These are phyloP conservation scores for Agaricus subrufescens DNA, from an alignment of 768 basidiomycete species.

Conservation along the genomic window DNA sequence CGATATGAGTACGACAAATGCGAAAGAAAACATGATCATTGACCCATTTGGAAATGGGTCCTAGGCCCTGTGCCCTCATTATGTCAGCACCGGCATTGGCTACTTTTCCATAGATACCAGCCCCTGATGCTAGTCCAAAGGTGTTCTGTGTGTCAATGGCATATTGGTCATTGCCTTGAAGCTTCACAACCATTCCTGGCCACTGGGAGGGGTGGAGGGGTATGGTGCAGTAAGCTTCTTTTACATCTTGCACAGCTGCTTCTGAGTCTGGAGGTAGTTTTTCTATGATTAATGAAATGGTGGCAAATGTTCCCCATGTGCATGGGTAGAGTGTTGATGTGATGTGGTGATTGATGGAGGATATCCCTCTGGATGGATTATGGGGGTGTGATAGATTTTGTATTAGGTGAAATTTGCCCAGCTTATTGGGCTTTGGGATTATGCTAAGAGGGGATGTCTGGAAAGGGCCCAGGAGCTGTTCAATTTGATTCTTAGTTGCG, in stretches of 20 bases:
- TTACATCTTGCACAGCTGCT: conserved; percentile 28
- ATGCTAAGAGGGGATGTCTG: conserved; percentile 32
- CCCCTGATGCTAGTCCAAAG: conserved; percentile 22
- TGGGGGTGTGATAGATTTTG: conserved; percentile 34
- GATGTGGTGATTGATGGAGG: conserved; percentile 30
- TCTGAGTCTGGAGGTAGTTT: conserved; percentile 21
- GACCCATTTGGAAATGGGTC: conserved; percentile 24
- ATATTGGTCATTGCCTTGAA: conserved; percentile 17
- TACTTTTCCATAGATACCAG: conserved; percentile 21
- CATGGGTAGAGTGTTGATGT: conserved; percentile 29
- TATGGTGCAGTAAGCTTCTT: conserved; percentile 34
- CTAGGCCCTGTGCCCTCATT: conserved; percentile 18
- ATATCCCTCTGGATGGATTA: not conserved
- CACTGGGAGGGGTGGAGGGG: conserved; percentile 30
- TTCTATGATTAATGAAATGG: conserved; percentile 22
- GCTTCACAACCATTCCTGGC: conserved; percentile 27
- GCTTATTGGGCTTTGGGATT: conserved; percentile 29
- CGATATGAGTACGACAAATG: not conserved
- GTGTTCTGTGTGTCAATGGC: conserved; percentile 21
- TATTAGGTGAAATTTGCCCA: conserved; percentile 25
- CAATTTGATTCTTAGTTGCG: not conserved
- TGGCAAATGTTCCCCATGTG: conserved; percentile 39
- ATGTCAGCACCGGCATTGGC: conserved; percentile 20
- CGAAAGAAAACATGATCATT: conserved; percentile 25
- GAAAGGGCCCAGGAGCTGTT: conserved; percentile 27